Conservation (phyloP, 2,329 filamentous ascomycete genomes). For the Ophiostoma montium region DNA sequence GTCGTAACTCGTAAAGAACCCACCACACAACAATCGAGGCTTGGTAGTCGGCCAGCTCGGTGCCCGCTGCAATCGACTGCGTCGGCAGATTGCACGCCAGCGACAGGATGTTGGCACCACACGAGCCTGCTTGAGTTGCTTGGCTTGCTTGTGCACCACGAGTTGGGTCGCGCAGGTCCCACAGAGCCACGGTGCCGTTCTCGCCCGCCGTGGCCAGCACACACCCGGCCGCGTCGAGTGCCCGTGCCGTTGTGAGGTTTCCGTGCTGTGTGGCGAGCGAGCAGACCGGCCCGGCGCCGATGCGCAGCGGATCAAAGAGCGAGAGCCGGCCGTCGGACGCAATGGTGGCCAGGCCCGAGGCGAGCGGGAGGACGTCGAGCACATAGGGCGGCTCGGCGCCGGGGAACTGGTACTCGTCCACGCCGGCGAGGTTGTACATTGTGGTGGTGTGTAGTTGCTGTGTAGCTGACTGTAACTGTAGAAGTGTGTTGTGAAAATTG, state of each 20-base stretch:
- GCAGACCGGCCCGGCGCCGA: slow-evolving; percentile 36
- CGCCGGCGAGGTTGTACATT: slow-evolving; percentile 29
- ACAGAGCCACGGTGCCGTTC: slow-evolving; percentile 52
- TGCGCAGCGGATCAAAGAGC: slow-evolving; percentile 44
- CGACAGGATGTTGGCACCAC: slow-evolving; percentile 35
- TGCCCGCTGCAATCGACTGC: slow-evolving; percentile 55
- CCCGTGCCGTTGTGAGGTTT: slow-evolving; percentile 49
- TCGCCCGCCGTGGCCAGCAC: slow-evolving; percentile 56
- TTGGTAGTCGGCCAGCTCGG: slow-evolving; percentile 52
- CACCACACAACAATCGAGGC: slow-evolving; percentile 50
- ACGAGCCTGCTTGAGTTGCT: slow-evolving; percentile 9
- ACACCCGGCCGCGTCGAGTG: slow-evolving; percentile 35
- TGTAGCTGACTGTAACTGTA: not conserved
- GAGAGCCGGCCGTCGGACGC: slow-evolving; percentile 58
- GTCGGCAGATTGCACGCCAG: slow-evolving; percentile 44
- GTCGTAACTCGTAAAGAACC: too few species aligned
- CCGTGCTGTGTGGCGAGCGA: slow-evolving; percentile 39
- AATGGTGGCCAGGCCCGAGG: slow-evolving; percentile 42
- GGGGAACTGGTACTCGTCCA: slow-evolving; percentile 26
- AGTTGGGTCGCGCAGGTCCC: slow-evolving; percentile 43
- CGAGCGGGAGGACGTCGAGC: slow-evolving; percentile 39
- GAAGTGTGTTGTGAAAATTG: not conserved
- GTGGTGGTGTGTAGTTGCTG: not conserved
- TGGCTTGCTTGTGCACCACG: slow-evolving; percentile 24
- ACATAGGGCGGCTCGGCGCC: slow-evolving; percentile 34